A percentile compares a stretch with the other conserved stretches of the same genome.
Evolutionary conservation across 1,284 basidiomycete genomes (phyloP).

Genomic region (Microbotryum silenes-acaulis): DNA sequence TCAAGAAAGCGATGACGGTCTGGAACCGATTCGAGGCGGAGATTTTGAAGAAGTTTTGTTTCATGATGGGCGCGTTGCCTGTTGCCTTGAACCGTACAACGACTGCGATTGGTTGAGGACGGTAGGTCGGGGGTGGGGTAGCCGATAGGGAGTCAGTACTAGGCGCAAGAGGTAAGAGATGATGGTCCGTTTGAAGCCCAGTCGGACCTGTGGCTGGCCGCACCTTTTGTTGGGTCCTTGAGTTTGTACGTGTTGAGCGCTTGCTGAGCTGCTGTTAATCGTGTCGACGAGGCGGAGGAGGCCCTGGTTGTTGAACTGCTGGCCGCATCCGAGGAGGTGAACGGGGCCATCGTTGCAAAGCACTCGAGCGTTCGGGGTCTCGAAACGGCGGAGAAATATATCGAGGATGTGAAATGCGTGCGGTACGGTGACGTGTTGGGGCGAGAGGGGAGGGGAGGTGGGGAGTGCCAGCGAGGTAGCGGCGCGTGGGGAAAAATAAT

Average conservation of each 20-base stretch:
- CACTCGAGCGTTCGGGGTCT: no score
- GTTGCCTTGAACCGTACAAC: slow-evolving; percentile 96
- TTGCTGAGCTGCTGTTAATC: slow-evolving; percentile 2
- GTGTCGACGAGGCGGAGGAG: not conserved
- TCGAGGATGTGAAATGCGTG: no score
- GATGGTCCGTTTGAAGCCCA: not conserved
- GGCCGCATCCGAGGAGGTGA: no score
- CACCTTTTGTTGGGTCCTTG: slow-evolving; percentile 73
- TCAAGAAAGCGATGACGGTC: slow-evolving; percentile 85
- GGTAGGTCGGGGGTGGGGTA: slow-evolving; percentile 1
- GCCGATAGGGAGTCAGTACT: not conserved
- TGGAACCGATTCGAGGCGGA: slow-evolving; percentile 91
- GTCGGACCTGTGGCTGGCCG: slow-evolving; percentile 24
- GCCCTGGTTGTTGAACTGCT: no score
- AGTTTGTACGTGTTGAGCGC: slow-evolving; percentile 76
- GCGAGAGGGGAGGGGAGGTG: no score
- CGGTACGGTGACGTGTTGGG: no score
- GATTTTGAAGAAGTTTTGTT: slow-evolving; percentile 96
- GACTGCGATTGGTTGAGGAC: slow-evolving; percentile 50
- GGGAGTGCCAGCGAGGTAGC: no score
- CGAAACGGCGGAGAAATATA: no score
- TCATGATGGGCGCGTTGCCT: slow-evolving; percentile 98
- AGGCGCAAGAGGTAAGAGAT: not conserved
- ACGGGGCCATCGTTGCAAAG: no score
- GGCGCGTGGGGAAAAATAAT: no score